Evolutionary conservation across 169 alveolate species (phyloP).

Genomic region (Eimeria mitis): DNA sequence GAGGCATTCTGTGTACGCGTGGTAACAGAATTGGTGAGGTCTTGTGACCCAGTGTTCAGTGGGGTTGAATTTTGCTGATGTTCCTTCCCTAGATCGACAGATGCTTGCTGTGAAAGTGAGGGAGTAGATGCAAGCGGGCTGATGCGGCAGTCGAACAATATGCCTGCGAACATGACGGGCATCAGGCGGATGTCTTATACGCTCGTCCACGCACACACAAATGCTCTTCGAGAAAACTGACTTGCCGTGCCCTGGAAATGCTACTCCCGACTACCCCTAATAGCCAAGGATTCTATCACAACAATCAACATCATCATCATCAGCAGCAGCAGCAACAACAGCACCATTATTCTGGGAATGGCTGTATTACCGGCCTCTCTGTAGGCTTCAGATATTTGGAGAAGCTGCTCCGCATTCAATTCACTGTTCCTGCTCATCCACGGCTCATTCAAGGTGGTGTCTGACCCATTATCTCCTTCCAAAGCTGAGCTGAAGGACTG

Average conservation of each 20-base stretch:
- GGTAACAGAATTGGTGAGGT: background rate
- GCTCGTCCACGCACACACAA: background rate
- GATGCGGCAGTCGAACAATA: constrained; percentile 59
- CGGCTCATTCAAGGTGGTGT: background rate
- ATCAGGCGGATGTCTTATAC: background rate
- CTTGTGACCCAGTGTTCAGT: background rate
- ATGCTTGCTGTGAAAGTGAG: background rate
- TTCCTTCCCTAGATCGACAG: background rate
- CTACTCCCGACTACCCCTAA: background rate
- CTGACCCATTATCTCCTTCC: background rate
- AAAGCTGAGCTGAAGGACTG: background rate
- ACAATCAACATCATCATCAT: too few species aligned
- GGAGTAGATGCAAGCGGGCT: constrained; percentile 16
- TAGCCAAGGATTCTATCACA: background rate
- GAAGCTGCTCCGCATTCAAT: constrained; percentile 30
- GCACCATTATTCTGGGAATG: too few species aligned
- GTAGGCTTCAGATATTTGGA: constrained; percentile 57
- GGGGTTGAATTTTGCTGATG: background rate
- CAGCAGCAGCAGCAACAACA: too few species aligned
- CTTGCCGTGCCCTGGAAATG: background rate
- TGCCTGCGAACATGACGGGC: constrained; percentile 13
- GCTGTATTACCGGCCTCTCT: constrained; percentile 37
- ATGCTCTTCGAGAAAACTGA: background rate
- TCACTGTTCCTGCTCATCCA: background rate
- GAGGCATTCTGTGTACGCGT: background rate